These are phyloP conservation scores for Kewa caespitosa DNA, from an alignment of 179 eudicot species.

Conservation along the genomic window DNA sequence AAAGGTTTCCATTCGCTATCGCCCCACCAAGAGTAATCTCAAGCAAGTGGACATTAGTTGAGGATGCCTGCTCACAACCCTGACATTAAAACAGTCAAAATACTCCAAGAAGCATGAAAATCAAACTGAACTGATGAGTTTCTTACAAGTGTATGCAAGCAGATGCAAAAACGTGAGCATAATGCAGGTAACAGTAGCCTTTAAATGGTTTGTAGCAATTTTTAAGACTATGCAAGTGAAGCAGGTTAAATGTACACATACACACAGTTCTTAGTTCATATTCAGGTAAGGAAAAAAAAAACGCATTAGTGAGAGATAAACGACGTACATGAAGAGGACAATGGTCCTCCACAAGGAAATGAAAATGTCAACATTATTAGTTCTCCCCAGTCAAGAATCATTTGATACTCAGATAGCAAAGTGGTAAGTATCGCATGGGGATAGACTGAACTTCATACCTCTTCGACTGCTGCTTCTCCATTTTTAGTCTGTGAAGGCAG, in stretches of 20 bases:
- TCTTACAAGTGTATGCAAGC: not conserved
- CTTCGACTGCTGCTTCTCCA: constrained; percentile 18
- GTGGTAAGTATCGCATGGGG: not conserved
- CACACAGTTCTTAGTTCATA: not conserved
- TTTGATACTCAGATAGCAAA: not conserved
- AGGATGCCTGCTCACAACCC: constrained; percentile 10
- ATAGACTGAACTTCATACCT: constrained; percentile 20
- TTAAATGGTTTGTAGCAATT: not conserved
- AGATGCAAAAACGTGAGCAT: not conserved
- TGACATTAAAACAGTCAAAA: not conserved
- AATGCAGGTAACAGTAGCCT: not conserved
- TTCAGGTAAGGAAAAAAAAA: not conserved
- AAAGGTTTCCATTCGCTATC: not conserved
- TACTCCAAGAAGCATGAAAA: not conserved
- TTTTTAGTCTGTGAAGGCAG: constrained; percentile 7
- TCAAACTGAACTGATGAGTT: not conserved
- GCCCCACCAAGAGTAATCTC: not conserved
- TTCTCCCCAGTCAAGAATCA: too few relatives aligned
- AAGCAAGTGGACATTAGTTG: not conserved
- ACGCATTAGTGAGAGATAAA: not conserved
- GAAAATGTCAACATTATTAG: not conserved
- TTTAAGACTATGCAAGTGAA: not conserved
- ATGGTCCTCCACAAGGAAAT: not conserved
- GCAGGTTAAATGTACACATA: not conserved
- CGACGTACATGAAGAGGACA: not conserved